Base-by-base conservation (phyloP, 257 asterid species). In the Solanum dulcamara region DNA sequence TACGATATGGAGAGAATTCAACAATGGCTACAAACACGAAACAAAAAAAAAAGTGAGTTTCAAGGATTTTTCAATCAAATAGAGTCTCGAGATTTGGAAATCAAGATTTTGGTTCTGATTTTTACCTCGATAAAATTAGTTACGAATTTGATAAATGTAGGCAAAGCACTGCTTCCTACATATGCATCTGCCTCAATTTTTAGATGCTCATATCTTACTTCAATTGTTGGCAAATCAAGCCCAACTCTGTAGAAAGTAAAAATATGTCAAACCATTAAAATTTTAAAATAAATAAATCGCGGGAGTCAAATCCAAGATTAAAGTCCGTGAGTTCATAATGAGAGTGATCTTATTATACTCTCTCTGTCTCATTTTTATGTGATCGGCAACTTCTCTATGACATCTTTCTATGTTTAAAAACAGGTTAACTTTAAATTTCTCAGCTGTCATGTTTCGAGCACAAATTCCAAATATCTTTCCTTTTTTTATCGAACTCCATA, bases 121-220 rank as follows among this genome's bases (percentile, higher is more conserved):
- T 17, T 62, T 68, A 84, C 81, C 87, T 87, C 89, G 10, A 48
- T 17, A 53, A 87, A 46, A 79, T 64, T 72, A 44, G 53, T 83
- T 22, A 62, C 32, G 72, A 26, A 84, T 67, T 83, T 87, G 37
- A 51, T 67, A 40, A 84, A 62, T 28, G 82, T 75, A 51, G 87
- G 87, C 67, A 84, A 66, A 87, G 85, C 83, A 64, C 82, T 77
- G 40, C 87, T 79, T 24, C 89, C 87, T 53, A 77, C 77, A 38
- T 35, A 79, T 51, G 87, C 89, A 60, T 84, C 72, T 33, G 87
- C 87, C 74, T 77, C 89, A 28, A 84, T 79, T 48, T 50, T 84
- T 18, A 77, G 77, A 83, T 84, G 40, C 10, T 87, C 83, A 62
- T 46, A 87, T 83, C 86, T 86, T 48, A 87, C 87, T 84, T 84